phyloP scores from a whole-genome alignment of 2,329 filamentous ascomycete genomes.

The Ophiostoma himal-ulmi region DNA sequence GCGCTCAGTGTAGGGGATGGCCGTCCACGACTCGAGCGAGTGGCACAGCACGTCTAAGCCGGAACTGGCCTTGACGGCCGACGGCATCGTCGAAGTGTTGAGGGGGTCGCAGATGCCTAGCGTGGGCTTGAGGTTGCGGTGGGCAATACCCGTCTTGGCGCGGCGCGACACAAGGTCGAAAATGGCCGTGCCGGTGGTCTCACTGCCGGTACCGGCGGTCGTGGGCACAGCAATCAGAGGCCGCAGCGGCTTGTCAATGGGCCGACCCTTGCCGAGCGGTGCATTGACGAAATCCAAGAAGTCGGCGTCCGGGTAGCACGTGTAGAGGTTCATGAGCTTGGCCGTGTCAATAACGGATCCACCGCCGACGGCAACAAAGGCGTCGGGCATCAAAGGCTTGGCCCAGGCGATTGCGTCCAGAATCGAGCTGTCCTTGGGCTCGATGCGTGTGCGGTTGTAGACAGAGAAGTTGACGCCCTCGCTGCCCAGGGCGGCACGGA shows the following conservation, averaged over 20 bases:
- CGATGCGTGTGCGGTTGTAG: slow-evolving; percentile 73
- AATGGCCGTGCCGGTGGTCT: slow-evolving; percentile 96
- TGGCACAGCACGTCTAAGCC: slow-evolving; percentile 95
- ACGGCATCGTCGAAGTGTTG: slow-evolving; percentile 94
- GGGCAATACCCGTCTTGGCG: slow-evolving; percentile 92
- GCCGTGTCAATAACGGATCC: slow-evolving; percentile 97
- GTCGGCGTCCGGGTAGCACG: slow-evolving; percentile 80
- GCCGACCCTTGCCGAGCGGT: slow-evolving; percentile 76
- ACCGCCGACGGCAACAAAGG: slow-evolving; percentile 84
- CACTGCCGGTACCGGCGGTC: slow-evolving; percentile 80
- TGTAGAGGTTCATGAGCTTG: slow-evolving; percentile 97
- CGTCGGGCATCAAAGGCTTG: slow-evolving; percentile 73
- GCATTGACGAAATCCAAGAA: slow-evolving; percentile 98
- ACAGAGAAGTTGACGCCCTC: slow-evolving; percentile 78
- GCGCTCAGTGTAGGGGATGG: slow-evolving; percentile 87
- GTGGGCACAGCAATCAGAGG: slow-evolving; percentile 80
- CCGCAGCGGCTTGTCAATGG: slow-evolving; percentile 63
- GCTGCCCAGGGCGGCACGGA: slow-evolving; percentile 67
- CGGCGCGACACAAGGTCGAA: slow-evolving; percentile 87
- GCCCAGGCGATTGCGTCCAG: slow-evolving; percentile 84
- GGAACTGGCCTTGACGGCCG: slow-evolving; percentile 84
- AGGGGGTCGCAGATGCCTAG: slow-evolving; percentile 79
- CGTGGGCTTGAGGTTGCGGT: slow-evolving; percentile 91
- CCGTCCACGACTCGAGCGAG: slow-evolving; percentile 92
- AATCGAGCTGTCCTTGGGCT: slow-evolving; percentile 91